phyloP scores from a whole-genome alignment of 148 eudicot species.

The Dianthus caryophyllus region DNA sequence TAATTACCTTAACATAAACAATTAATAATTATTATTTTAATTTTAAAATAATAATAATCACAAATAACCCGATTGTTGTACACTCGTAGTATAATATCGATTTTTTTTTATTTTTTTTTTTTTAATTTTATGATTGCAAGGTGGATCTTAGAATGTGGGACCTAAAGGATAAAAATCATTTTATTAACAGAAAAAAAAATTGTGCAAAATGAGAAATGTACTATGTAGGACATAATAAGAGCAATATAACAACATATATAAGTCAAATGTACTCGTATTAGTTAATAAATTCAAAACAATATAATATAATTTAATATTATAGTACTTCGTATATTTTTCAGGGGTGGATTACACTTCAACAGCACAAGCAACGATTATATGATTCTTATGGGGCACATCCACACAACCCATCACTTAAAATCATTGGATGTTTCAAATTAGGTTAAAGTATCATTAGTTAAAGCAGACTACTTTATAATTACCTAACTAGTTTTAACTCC shows the following conservation, averaged over 20 bases:
- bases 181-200: no score
- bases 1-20: no score
- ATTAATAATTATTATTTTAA: no score
- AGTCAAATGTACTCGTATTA: neutral
- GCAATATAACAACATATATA: neutral
- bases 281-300: no score
- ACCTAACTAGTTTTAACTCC: no score
- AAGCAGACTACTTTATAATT: no score
- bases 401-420: neutral
- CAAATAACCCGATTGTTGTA: no score
- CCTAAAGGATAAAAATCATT: neutral
- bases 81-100: no score
- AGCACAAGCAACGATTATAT: neutral
- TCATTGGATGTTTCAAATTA: neutral
- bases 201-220: neutral
- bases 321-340: no score
- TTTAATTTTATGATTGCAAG: neutral
- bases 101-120: no score
- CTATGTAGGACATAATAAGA: neutral
- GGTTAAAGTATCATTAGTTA: neutral
- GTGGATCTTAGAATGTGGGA: neutral
- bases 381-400: neutral
- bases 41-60: no score
- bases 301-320: no score
- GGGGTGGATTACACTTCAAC: slow-evolving; percentile 2